Conservation (phyloP, 176 grass and related monocot genomes). For the Oryza officinalis region DNA sequence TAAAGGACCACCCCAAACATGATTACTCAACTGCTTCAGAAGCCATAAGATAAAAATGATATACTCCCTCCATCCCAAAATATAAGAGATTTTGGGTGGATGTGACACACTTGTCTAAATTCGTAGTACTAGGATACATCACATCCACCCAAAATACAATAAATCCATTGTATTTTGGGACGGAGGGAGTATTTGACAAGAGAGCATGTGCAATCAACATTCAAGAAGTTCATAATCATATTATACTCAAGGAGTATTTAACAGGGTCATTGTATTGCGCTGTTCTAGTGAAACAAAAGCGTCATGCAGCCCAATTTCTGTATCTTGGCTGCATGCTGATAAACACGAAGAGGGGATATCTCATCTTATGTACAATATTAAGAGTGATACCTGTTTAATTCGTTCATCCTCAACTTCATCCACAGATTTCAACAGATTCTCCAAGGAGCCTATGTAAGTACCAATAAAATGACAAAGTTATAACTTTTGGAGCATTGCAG, state of each 20-base stretch:
- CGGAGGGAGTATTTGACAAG: constrained; percentile 1
- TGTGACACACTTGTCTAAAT: no score
- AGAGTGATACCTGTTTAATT: constrained; percentile 65
- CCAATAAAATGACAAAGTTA: constrained; percentile 18
- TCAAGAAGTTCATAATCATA: constrained; percentile 8
- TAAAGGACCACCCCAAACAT: constrained; percentile 38
- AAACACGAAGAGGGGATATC: neutral
- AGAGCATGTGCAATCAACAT: constrained; percentile 7
- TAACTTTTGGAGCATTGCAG: neutral
- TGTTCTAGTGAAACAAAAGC: constrained; percentile 14
- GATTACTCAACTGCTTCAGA: constrained; percentile 17
- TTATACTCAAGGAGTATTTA: constrained; percentile 13
- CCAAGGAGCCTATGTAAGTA: constrained; percentile 75
- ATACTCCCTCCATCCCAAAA: no score
- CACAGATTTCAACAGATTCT: constrained; percentile 75
- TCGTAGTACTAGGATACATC: no score
- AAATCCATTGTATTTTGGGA: no score
- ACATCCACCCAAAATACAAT: no score
- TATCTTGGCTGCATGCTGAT: neutral
- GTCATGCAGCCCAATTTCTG: neutral
- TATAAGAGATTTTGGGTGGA: no score
- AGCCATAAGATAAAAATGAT: constrained; percentile 11
- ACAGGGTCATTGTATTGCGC: neutral
- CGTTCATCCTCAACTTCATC: constrained; percentile 78
- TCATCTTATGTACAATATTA: neutral